These are phyloP conservation scores for Pseudomonodictys pantanalensis DNA, from an alignment of 495 filamentous ascomycete genomes.

Conservation along the genomic window DNA sequence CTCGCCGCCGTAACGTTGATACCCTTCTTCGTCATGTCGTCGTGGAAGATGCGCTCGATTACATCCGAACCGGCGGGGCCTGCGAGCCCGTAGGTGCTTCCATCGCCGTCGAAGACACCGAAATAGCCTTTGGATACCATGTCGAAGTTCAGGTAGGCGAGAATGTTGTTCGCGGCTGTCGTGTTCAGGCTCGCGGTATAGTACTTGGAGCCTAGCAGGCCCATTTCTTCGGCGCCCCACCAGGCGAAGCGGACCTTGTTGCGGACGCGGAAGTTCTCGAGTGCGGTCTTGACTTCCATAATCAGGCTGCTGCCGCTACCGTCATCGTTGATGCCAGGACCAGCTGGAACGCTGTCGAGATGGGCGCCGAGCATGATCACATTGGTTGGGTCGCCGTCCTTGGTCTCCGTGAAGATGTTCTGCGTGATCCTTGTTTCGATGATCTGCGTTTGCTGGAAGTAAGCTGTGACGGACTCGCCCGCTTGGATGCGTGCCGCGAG, in stretches of 20 bases:
- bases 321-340: constrained; percentile 65
- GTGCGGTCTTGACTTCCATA: constrained; percentile 59
- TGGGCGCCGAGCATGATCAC: constrained; percentile 63
- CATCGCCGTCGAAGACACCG: constrained; percentile 60
- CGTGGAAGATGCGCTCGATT: constrained; percentile 60
- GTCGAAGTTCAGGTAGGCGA: constrained; percentile 71
- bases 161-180: constrained; percentile 55
- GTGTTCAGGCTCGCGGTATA: constrained; percentile 53
- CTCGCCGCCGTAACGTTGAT: constrained; percentile 50
- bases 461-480: constrained; percentile 41
- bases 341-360: constrained; percentile 63
- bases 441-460: constrained; percentile 43
- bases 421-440: constrained; percentile 38
- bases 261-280: constrained; percentile 56
- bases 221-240: constrained; percentile 67
- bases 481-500: constrained; percentile 47
- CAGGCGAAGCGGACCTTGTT: constrained; percentile 68
- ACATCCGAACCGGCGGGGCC: constrained; percentile 62
- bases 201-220: constrained; percentile 59
- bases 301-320: constrained; percentile 62
- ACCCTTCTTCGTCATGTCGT: constrained; percentile 48
- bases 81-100: constrained; percentile 56
- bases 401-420: constrained; percentile 68
- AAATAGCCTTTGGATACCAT: constrained; percentile 76
- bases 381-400: constrained; percentile 62